A percentile compares a stretch with the other conserved stretches of the same genome.
These are phyloP conservation scores for Pseudotsuga menziesii DNA, from an alignment of 75 land plant genomes.

Conservation along the genomic window DNA sequence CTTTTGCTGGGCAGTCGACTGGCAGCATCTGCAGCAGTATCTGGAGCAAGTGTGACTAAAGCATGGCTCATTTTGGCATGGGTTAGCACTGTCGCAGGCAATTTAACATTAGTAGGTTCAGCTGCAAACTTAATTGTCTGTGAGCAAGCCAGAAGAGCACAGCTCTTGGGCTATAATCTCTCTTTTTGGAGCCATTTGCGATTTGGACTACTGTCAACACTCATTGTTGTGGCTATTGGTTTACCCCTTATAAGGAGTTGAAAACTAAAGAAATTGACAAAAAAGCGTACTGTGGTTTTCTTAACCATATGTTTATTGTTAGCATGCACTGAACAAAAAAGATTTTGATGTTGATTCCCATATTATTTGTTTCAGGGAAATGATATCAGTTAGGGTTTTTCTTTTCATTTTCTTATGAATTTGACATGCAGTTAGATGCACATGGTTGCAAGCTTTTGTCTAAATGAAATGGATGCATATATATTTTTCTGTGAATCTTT, in stretches of 20 bases:
- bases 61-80: conserved; percentile 91
- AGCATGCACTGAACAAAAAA: too few relatives aligned
- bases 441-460: too few relatives aligned
- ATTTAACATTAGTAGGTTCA: conserved; percentile 80
- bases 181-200: conserved; percentile 78
- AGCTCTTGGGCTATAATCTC: conserved; percentile 37
- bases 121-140: conserved; percentile 93
- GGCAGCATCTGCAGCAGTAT: conserved; percentile 71
- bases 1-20: conserved; percentile 69
- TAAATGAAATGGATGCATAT: too few relatives aligned
- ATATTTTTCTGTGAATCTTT: too few relatives aligned
- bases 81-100: conserved; percentile 95
- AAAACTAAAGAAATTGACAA: too few relatives aligned
- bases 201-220: conserved; percentile 77
- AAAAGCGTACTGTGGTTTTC: too few relatives aligned
- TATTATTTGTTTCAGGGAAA: too few relatives aligned
- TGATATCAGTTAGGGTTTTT: too few relatives aligned
- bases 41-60: conserved; percentile 39
- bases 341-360: too few relatives aligned
- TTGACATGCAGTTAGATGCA: too few relatives aligned
- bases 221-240: conserved; percentile 66
- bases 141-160: conserved; percentile 65
- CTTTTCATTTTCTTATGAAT: too few relatives aligned
- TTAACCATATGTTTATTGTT: too few relatives aligned
- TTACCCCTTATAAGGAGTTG: conserved; percentile 53